Percentiles rank a stretch among this genome's conserved stretches.
These are phyloP conservation scores for Paulownia fortunei DNA, from an alignment of 257 asterid species.

Conservation along the genomic window DNA sequence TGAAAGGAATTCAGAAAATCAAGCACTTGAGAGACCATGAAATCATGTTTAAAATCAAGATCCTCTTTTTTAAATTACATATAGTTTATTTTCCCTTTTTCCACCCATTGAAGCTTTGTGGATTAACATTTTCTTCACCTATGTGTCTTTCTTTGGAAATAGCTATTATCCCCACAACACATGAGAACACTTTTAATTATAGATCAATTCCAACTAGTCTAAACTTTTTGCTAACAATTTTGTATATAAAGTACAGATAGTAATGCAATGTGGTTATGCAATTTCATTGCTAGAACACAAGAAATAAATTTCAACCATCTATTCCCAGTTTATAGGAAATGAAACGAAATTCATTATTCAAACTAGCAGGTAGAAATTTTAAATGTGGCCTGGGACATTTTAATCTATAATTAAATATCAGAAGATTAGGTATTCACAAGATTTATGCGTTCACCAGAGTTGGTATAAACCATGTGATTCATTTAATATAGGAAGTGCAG, in stretches of 20 bases:
- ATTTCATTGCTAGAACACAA: background rate
- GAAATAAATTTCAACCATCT: background rate
- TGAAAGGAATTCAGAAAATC: background rate
- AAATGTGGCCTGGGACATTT: background rate
- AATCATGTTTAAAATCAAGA: background rate
- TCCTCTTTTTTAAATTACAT: background rate
- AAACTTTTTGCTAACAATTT: background rate
- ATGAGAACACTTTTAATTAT: background rate
- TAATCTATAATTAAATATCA: too few species aligned
- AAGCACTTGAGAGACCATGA: background rate
- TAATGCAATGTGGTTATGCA: background rate
- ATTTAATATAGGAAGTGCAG: background rate
- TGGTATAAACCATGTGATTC: background rate
- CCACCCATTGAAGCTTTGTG: background rate
- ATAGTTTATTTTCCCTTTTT: background rate
- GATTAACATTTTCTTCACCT: background rate
- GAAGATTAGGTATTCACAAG: background rate
- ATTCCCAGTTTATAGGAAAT: background rate
- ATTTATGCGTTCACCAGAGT: background rate
- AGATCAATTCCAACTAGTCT: background rate
- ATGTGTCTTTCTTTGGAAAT: background rate
- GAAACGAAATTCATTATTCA: constrained; percentile 9
- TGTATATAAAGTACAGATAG: background rate
- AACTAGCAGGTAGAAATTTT: background rate
- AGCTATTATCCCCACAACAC: background rate